Conservation (phyloP, 345 rosid species). For the Cardamine resedifolia region DNA sequence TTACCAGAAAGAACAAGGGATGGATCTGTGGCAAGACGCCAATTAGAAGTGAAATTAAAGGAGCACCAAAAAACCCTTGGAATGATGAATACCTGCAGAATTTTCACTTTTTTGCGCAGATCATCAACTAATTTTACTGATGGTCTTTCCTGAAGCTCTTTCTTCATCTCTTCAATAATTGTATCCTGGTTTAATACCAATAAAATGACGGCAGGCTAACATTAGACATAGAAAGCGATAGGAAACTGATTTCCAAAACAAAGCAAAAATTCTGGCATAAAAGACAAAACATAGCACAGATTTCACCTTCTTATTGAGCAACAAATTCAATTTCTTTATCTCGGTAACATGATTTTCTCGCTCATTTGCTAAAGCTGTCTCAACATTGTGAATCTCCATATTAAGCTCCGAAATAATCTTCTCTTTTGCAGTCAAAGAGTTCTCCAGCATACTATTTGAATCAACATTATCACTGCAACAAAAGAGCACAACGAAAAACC, state of each 20-base stretch:
- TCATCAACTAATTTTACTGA: conserved; percentile 90
- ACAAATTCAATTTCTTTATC: conserved; percentile 69
- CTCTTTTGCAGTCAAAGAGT: conserved; percentile 85
- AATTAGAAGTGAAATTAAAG: background rate
- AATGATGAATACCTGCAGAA: conserved; percentile 68
- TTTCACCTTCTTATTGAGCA: conserved; percentile 74
- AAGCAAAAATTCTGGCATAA: background rate
- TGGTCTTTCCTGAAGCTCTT: conserved; percentile 91
- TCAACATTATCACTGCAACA: conserved; percentile 67
- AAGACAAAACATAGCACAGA: background rate
- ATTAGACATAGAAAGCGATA: conserved; percentile 16
- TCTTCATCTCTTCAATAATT: conserved; percentile 81
- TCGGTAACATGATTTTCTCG: conserved; percentile 79
- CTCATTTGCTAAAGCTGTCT: conserved; percentile 70
- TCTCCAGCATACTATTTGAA: conserved; percentile 81
- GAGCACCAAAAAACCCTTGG: background rate
- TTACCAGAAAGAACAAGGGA: conserved; percentile 8
- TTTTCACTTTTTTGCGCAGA: conserved; percentile 93
- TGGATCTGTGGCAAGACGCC: background rate
- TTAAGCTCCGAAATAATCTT: conserved; percentile 92
- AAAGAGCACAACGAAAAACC: conserved; percentile 19
- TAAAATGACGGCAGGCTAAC: background rate
- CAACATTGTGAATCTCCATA: conserved; percentile 85
- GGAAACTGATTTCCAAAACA: background rate
- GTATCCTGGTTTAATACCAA: conserved; percentile 52